Evolutionary conservation across 169 alveolate genomes (phyloP).

Genomic region (Nephromyces sp.): DNA sequence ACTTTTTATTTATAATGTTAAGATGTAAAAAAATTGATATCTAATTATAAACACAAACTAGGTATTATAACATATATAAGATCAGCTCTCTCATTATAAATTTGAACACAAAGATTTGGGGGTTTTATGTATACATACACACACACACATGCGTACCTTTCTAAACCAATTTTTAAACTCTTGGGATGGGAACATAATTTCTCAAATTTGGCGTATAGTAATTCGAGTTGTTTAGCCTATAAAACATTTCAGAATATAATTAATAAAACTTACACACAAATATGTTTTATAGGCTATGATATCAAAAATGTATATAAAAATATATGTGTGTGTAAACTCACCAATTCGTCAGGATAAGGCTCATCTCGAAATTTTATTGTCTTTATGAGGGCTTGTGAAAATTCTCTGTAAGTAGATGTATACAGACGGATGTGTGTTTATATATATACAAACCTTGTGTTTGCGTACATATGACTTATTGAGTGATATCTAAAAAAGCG

Average conservation of each 20-base stretch:
- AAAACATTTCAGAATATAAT: background rate
- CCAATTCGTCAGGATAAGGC: slow-evolving; percentile 85
- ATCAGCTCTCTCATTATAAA: no score
- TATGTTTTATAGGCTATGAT: background rate
- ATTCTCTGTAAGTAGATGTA: slow-evolving; percentile 36
- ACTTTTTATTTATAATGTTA: no score
- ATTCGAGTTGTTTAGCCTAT: slow-evolving; percentile 62
- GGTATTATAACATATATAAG: no score
- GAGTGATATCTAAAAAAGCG: background rate
- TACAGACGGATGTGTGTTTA: no score
- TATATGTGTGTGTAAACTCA: slow-evolving; percentile 4
- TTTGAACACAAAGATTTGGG: no score
- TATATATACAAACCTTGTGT: no score
- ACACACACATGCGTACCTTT: slow-evolving; percentile 40
- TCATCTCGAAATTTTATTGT: slow-evolving; percentile 83
- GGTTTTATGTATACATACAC: no score
- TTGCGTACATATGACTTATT: background rate
- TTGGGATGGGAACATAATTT: slow-evolving; percentile 72
- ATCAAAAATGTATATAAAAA: background rate
- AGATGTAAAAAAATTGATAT: no score
- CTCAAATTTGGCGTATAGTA: slow-evolving; percentile 74
- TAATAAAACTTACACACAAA: background rate
- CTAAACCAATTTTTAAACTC: slow-evolving; percentile 75
- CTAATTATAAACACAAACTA: no score
- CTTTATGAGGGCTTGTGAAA: slow-evolving; percentile 78